Evolutionary conservation across 129 eudicot genomes (phyloP).

Genomic region (Artemisia tridentata): DNA sequence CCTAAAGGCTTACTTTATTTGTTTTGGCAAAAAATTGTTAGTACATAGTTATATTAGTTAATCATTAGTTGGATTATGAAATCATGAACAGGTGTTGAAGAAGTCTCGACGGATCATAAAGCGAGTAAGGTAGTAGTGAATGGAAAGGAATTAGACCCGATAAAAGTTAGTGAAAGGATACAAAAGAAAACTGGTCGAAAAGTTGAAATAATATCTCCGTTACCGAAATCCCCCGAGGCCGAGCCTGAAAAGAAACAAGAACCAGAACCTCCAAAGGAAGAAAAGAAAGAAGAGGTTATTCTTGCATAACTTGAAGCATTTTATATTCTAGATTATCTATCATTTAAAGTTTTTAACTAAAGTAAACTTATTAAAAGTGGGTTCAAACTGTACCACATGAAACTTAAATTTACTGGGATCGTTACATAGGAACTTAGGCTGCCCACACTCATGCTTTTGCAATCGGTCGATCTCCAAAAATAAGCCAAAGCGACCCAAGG

Average conservation of each 20-base stretch:
- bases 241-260: conserved; percentile 28
- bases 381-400: conserved; percentile 22
- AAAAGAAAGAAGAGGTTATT: conserved; percentile 60
- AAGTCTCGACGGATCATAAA: conserved; percentile 64
- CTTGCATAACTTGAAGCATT: conserved; percentile 15
- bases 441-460: no score
- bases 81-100: conserved; percentile 65
- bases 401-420: conserved; percentile 12
- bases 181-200: conserved; percentile 68
- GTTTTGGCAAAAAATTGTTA: no score
- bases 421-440: conserved; percentile 12
- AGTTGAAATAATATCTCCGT: conserved; percentile 66
- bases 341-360: conserved; percentile 12
- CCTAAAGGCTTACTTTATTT: no score
- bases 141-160: conserved; percentile 68
- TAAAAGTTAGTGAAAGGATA: conserved; percentile 60
- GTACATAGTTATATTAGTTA: no score
- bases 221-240: conserved; percentile 58
- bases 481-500: no score
- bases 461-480: no score
- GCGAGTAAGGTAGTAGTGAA: conserved; percentile 73
- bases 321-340: conserved; percentile 7
- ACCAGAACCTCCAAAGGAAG: conserved; percentile 38
- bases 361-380: conserved; percentile 15
- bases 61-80: neutral